phyloP scores from a whole-genome alignment of 805 yeast species.

The Monosporozyma servazzii region DNA sequence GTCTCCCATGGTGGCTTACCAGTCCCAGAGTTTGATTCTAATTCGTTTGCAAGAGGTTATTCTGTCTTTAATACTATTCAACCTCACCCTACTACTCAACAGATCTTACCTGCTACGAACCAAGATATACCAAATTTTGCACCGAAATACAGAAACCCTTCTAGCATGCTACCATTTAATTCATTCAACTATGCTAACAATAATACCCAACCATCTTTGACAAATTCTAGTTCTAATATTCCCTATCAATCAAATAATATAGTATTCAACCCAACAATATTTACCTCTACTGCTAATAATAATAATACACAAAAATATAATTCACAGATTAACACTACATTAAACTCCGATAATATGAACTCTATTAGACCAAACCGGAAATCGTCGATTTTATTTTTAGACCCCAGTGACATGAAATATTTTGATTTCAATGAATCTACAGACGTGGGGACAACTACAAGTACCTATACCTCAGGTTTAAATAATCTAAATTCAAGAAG shows the following conservation, averaged over 20 bases:
- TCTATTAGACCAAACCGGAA: background rate
- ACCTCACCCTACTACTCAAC: background rate
- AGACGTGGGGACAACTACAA: background rate
- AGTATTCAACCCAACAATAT: background rate
- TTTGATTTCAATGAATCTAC: background rate
- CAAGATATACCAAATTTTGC: conserved; percentile 1
- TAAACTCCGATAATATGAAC: background rate
- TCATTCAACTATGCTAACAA: background rate
- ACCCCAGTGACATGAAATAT: background rate
- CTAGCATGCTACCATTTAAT: background rate
- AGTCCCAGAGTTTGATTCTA: conserved; percentile 2
- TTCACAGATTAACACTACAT: background rate
- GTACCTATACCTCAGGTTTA: background rate
- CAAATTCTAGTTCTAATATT: background rate
- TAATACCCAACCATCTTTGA: background rate
- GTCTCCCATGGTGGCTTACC: background rate
- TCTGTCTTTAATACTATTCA: conserved; percentile 22
- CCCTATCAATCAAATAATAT: background rate
- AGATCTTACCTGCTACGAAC: conserved; percentile 1
- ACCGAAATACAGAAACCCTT: conserved; percentile 4
- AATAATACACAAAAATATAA: conserved; percentile 1
- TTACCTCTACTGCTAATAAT: background rate
- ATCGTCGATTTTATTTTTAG: background rate
- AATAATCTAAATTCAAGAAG: background rate
- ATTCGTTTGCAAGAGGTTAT: conserved; percentile 24